phyloP scores from a whole-genome alignment of 306 rosid genomes.

The Vigna mungo region DNA sequence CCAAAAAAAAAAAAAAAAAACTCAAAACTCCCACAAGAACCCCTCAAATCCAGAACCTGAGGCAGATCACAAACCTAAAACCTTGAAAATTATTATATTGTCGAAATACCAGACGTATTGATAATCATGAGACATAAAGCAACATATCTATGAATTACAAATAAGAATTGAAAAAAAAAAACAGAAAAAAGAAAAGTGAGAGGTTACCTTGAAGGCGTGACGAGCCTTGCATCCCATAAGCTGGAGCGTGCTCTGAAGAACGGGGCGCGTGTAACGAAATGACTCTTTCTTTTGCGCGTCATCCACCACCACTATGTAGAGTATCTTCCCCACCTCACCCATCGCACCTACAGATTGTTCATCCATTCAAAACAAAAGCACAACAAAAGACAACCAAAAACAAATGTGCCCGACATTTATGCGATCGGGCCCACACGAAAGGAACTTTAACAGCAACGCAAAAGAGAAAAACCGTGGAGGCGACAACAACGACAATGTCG shows the following conservation, averaged over 20 bases:
- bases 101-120: neutral
- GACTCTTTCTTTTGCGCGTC: constrained; percentile 65
- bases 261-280: constrained; percentile 77
- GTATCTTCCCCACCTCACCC: constrained; percentile 52
- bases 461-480: neutral
- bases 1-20: neutral
- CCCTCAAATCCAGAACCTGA: constrained; percentile 29
- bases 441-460: neutral
- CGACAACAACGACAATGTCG: constrained; percentile 10
- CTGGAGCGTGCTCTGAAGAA: constrained; percentile 84
- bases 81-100: neutral
- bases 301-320: constrained; percentile 81
- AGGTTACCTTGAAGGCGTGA: constrained; percentile 85
- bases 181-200: too few relatives aligned
- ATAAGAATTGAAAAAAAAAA: neutral
- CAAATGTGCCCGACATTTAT: constrained; percentile 6
- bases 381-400: neutral
- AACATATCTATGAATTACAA: neutral
- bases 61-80: constrained; percentile 45
- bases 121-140: neutral
- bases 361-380: constrained; percentile 13
- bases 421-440: constrained; percentile 2
- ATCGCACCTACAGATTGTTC: constrained; percentile 25
- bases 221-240: constrained; percentile 96
- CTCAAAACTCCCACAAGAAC: constrained; percentile 23